A percentile compares a stretch with the other conserved stretches of the same genome.
phyloP scores from a whole-genome alignment of 2,329 filamentous ascomycete species.

The Furcasterigmium sp. region DNA sequence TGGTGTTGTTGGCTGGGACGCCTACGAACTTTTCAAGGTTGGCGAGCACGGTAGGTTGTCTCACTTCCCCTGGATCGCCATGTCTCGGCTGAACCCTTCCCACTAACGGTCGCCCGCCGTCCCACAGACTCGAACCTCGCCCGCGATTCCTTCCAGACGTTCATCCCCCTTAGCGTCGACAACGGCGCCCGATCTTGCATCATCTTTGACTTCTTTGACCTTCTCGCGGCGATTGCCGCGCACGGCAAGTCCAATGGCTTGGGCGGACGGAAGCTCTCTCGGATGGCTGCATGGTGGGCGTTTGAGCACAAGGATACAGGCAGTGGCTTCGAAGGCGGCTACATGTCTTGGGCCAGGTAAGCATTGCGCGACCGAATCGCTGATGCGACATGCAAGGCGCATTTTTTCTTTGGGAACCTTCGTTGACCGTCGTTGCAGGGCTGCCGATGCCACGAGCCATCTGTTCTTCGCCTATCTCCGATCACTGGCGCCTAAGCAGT shows the following conservation, averaged over 20 bases:
- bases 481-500: constrained; percentile 77
- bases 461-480: constrained; percentile 96
- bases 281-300: constrained; percentile 97
- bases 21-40: constrained; percentile 91
- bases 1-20: constrained; percentile 93
- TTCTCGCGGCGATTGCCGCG: constrained; percentile 84
- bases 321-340: constrained; percentile 91
- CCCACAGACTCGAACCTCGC: constrained; percentile 80
- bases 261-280: constrained; percentile 86
- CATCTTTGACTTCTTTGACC: constrained; percentile 94
- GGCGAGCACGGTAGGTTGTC: constrained; percentile 78
- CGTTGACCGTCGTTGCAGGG: constrained; percentile 58
- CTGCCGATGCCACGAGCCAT: constrained; percentile 93
- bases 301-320: constrained; percentile 86
- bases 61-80: constrained; percentile 63
- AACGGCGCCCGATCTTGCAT: constrained; percentile 81
- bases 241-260: constrained; percentile 92
- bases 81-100: constrained; percentile 84
- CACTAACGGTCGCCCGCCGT: constrained; percentile 5
- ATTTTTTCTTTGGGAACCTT: too few species aligned
- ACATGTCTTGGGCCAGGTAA: constrained; percentile 80
- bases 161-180: constrained; percentile 90
- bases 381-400: neutral
- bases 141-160: constrained; percentile 89
- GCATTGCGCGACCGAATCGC: constrained; percentile 17